Percentiles rank a stretch among this genome's conserved stretches.
Evolutionary conservation across 2,329 filamentous ascomycete species (phyloP).

Genomic region (Trichoderma afroharzianum): DNA sequence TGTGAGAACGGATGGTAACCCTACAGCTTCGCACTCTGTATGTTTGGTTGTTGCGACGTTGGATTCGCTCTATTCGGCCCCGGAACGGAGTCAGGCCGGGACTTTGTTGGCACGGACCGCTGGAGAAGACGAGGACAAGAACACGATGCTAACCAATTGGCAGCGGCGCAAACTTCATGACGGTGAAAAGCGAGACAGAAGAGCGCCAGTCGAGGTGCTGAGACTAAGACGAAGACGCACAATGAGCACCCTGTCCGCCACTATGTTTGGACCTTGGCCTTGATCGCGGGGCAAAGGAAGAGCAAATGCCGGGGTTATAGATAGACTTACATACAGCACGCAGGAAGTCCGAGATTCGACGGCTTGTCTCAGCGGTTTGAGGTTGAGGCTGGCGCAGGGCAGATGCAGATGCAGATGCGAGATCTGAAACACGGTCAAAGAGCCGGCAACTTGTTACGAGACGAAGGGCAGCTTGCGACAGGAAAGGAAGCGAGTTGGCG

Average conservation of each 20-base stretch:
- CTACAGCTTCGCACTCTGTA: background rate
- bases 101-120: background rate
- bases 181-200: background rate
- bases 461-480: conserved; percentile 8
- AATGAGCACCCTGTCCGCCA: background rate
- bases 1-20: background rate
- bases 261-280: background rate
- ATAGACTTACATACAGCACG: background rate
- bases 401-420: background rate
- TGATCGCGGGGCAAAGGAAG: conserved; percentile 7
- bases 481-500: conserved; percentile 2
- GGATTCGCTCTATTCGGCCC: background rate
- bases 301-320: background rate
- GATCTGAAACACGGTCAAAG: background rate
- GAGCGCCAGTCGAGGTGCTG: background rate
- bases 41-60: background rate
- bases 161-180: background rate
- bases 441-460: background rate
- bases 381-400: background rate
- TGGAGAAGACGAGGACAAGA: background rate
- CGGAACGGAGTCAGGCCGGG: background rate
- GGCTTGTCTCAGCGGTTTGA: background rate
- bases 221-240: background rate
- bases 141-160: conserved; percentile 6
- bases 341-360: background rate